A percentile compares a stretch with the other conserved stretches of the same genome.
phyloP scores from a whole-genome alignment of 2,329 filamentous ascomycete genomes.

The Pseudogymnoascus sp. region DNA sequence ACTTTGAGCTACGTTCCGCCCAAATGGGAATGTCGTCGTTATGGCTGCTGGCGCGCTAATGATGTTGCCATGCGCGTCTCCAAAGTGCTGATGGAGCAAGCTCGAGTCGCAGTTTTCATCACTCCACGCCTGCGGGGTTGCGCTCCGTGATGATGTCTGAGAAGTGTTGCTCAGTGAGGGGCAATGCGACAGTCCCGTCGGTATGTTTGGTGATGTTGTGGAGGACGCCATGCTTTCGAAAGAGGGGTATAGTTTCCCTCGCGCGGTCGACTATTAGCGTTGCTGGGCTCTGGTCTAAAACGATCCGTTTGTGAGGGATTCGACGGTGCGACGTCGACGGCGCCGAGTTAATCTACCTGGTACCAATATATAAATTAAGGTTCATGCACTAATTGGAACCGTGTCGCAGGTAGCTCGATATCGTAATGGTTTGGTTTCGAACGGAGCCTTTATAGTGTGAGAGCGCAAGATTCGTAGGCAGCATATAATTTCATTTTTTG shows the following conservation, averaged over 20 bases:
- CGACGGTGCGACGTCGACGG: neutral
- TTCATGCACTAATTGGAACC: neutral
- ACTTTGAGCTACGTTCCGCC: neutral
- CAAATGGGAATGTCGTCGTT: neutral
- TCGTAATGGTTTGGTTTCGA: neutral
- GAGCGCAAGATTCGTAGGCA: neutral
- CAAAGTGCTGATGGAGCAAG: neutral
- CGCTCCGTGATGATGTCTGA: neutral
- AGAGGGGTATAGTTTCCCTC: neutral
- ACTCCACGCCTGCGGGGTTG: neutral
- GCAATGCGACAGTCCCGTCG: neutral
- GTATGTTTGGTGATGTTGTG: neutral
- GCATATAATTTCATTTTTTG: neutral
- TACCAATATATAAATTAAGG: conserved; percentile 2
- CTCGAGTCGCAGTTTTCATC: neutral
- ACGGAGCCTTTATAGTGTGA: neutral
- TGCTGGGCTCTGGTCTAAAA: neutral
- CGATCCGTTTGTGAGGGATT: neutral
- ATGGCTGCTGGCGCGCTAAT: neutral
- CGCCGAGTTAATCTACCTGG: neutral
- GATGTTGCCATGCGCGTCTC: neutral
- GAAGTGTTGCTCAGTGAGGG: neutral
- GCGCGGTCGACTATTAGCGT: neutral
- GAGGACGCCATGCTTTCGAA: neutral
- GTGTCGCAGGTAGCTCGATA: neutral